These are phyloP conservation scores for Noccaea bulbosa DNA, from an alignment of 345 rosid genomes.

Conservation along the genomic window DNA sequence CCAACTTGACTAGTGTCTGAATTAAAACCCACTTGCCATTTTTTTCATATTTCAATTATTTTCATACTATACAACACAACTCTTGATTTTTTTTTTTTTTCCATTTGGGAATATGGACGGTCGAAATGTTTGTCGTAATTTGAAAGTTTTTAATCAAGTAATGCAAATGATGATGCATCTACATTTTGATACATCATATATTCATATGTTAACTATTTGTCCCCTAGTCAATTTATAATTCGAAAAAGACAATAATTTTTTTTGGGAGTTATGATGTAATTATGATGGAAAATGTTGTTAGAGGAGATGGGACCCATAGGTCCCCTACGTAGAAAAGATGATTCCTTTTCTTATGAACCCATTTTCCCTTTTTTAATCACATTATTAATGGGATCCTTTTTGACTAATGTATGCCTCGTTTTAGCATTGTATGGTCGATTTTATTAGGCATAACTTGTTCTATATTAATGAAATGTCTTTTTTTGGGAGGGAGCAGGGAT, in stretches of 20 bases:
- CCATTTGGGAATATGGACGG: constrained; percentile 25
- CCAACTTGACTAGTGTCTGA: constrained; percentile 42
- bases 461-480: background rate
- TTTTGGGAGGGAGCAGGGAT: constrained; percentile 34
- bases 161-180: background rate
- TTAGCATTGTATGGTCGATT: constrained; percentile 1
- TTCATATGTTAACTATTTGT: constrained; percentile 5
- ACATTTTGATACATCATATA: constrained; percentile 21
- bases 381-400: constrained; percentile 24
- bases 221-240: constrained; percentile 8
- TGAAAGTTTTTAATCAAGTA: background rate
- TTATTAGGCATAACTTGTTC: background rate
- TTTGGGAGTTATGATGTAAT: constrained; percentile 30
- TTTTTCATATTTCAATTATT: constrained; percentile 9
- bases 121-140: constrained; percentile 24
- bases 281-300: constrained; percentile 14
- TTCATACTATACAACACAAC: background rate
- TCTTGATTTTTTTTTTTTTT: constrained; percentile 19
- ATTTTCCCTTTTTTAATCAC: constrained; percentile 3
- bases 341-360: constrained; percentile 24
- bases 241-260: background rate
- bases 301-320: constrained; percentile 9
- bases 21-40: constrained; percentile 37
- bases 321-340: constrained; percentile 17
- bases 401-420: constrained; percentile 3